Conservation (phyloP, 768 basidiomycete genomes). For the Rhodotorula graminis region DNA sequence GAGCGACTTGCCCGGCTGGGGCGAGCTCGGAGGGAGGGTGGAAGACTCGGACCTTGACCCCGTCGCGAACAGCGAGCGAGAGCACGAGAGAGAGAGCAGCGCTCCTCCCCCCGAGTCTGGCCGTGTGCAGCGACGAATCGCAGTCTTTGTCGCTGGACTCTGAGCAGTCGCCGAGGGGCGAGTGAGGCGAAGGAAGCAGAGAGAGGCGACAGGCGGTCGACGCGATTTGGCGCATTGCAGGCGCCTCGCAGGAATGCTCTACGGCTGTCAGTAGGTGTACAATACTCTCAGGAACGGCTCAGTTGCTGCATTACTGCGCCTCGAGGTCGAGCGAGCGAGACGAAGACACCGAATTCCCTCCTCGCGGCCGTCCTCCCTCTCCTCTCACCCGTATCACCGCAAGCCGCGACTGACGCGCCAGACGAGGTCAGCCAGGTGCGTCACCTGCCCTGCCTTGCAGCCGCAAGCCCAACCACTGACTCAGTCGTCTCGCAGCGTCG, state of each 20-base stretch:
- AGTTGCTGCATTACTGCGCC: no score
- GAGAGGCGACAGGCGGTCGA: background rate
- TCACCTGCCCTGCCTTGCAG: no score
- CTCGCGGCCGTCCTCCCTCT: no score
- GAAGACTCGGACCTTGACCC: constrained; percentile 35
- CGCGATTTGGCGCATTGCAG: no score
- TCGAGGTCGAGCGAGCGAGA: no score
- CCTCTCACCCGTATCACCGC: no score
- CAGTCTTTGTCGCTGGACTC: constrained; percentile 23
- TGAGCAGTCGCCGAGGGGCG: background rate
- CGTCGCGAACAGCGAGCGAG: constrained; percentile 10
- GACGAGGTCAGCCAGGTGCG: background rate
- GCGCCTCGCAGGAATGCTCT: background rate
- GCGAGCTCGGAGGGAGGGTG: background rate
- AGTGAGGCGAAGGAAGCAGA: background rate
- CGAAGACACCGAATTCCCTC: no score
- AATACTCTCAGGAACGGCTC: background rate
- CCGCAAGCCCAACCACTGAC: background rate
- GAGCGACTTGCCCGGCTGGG: constrained; percentile 10
- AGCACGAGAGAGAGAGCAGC: background rate
- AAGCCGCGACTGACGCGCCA: background rate
- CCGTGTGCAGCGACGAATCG: constrained; percentile 29
- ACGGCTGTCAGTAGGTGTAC: background rate
- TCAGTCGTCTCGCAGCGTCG: no score
- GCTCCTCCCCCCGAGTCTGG: background rate